Evolutionary conservation across 768 basidiomycete genomes (phyloP), one percentile per base, ranked within the genome.

Genomic region (Pilatotrama ljubarskyi): DNA sequence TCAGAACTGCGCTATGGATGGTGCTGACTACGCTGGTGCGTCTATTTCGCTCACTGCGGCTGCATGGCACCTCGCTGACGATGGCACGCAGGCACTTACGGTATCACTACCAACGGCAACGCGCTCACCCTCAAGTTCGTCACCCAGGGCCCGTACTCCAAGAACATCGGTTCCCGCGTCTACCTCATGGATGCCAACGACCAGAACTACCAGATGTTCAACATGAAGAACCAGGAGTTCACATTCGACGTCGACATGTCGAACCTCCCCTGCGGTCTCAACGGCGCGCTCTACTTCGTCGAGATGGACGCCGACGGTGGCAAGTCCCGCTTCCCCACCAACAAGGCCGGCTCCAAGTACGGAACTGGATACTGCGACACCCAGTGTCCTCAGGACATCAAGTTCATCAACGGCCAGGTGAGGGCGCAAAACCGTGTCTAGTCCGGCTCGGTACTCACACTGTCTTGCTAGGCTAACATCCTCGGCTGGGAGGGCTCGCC

Each of bases 351-450:
- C 65, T 81, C 83, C 67, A 78, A 82, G 70, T 86, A 80, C 72
- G 83, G 84, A 47, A 84, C 83, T n/a, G 84, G 84, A 14, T 86
- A 86, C 73, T 85, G 84, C 70, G 84, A 86, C 69, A 78, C 84
- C 17, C 83, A 84, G 69, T 84, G 83, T 73, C 82, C 82, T 1
- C 75, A 76, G 37, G 83, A 84, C 68, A 71, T 84, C 73, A 84
- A 85, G 74, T 84, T 83, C 74, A 84, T 85, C 67, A 75, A 79
- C 69, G 84, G 84, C 63, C 69, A 74, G 72, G 82, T 80, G 48
- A 59, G 77, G 73, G 2, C 37, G 40, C 14, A 1, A 9, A 1
- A 51, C 64, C 18, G 2, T n/a, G n/a, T n/a, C n/a, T n/a, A n/a
- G n/a, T 20, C 14, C 3, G 15, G 35, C 22, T 10, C 13, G 65